Evolutionary conservation across 2,329 filamentous ascomycete species (phyloP), one percentile per base, ranked within the genome.

Genomic region (Nemania abortiva): DNA sequence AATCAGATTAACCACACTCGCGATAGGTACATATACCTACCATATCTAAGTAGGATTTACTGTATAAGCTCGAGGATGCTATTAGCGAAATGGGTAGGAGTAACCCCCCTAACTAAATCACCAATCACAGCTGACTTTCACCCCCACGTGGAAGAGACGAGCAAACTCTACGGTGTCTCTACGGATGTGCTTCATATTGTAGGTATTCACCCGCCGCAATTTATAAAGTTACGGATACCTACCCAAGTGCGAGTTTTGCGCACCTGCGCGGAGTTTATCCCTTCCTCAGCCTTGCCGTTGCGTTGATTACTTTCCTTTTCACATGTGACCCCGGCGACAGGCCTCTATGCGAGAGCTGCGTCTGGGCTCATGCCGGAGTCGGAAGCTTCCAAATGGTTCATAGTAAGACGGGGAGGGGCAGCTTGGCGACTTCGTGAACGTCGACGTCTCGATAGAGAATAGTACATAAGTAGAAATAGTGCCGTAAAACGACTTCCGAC

Each of bases 331-430:
- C 45, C 37, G n/a, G 34, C 11, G 37, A 59, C 49, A 49, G 24
- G 54, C n/a, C 55, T 37, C 61, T 50, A 65, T 37, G 62, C 68
- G 61, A 70, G 61, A 65, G 56, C n/a, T 68, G 65, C 68, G 39
- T 70, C 53, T 57, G 18, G 18, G 45, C 15, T 45, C 55, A 62
- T 56, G 65, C 65, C 61, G 62, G 58, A 59, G 50, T 63, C 65
- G 57, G 68, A 68, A 70, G 57, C 57, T 65, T 58, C 53, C 47
- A 63, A 63, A 47, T 50, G 37, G 37, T 52, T 27, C 34, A 63
- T 24, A 58, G 65, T 70, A 68, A 68, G 69, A 61, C 58, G 34
- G 37, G 39, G 39, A 62, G 11, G n/a, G n/a, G n/a, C n/a, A n/a
- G 50, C 64, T 62, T 62, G 60, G 60, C 64, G 52, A 57, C 18